Evolutionary conservation across 441 rosid genomes (phyloP).

Genomic region (Hura crepitans): DNA sequence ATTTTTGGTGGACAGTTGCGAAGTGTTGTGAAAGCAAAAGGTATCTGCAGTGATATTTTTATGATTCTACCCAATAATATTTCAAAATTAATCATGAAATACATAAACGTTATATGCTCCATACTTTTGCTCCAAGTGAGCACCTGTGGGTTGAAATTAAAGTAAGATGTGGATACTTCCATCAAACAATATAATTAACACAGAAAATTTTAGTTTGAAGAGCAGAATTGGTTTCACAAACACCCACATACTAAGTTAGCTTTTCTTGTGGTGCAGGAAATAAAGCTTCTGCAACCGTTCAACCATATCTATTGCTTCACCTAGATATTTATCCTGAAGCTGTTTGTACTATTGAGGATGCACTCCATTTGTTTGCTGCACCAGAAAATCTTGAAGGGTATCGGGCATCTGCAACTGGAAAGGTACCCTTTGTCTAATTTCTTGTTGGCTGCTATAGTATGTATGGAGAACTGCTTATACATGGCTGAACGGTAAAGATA

Average conservation of each 20-base stretch:
- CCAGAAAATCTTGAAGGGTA: conserved; percentile 90
- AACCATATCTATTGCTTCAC: conserved; percentile 81
- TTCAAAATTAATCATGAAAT: no score
- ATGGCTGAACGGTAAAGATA: not conserved
- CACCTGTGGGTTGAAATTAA: no score
- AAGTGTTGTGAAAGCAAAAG: conserved; percentile 84
- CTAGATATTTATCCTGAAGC: conserved; percentile 77
- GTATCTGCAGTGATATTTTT: no score
- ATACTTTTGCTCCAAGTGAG: no score
- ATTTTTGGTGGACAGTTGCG: conserved; percentile 83
- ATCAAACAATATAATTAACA: not conserved
- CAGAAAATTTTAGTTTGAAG: not conserved
- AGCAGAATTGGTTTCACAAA: not conserved
- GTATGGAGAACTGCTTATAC: not conserved
- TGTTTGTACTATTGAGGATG: conserved; percentile 70
- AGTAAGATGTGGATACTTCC: no score
- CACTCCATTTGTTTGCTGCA: conserved; percentile 69
- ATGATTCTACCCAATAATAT: no score
- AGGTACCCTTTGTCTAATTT: conserved; percentile 39
- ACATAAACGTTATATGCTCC: no score
- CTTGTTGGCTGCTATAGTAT: not conserved
- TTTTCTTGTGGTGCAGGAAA: conserved; percentile 45
- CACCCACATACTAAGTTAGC: not conserved
- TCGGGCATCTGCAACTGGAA: conserved; percentile 67
- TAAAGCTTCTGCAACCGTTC: conserved; percentile 78